Percentiles rank a stretch among this genome's conserved stretches.
phyloP scores from a whole-genome alignment of 1,284 basidiomycete genomes.

The Apiotrichum sp. region DNA sequence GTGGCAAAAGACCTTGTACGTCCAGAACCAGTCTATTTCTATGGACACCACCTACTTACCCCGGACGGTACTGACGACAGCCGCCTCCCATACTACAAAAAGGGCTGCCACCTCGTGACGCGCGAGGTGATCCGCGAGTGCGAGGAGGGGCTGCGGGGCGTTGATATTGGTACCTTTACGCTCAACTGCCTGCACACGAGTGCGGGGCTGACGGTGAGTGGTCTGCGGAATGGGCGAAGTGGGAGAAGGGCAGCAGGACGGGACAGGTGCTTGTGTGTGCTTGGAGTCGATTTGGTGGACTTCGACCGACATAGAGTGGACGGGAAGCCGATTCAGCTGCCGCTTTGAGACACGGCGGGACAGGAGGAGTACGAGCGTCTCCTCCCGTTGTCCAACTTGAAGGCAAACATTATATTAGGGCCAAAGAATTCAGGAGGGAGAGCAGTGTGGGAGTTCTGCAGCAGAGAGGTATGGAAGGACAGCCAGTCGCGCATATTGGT shows the following conservation, averaged over 20 bases:
- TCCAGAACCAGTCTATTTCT: background rate
- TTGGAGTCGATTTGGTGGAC: no score
- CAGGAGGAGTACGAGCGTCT: no score
- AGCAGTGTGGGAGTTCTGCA: no score
- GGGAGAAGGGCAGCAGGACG: no score
- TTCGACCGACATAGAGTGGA: no score
- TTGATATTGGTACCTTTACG: conserved; percentile 55
- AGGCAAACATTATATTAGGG: conserved; percentile 50
- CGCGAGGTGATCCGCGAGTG: conserved; percentile 68
- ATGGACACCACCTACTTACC: no score
- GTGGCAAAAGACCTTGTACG: conserved; percentile 81
- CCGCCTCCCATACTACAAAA: conserved; percentile 43
- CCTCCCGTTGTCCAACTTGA: no score
- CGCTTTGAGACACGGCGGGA: no score
- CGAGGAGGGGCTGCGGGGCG: conserved; percentile 62
- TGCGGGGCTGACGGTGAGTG: conserved; percentile 79
- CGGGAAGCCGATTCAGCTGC: no score
- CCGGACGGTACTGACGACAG: conserved; percentile 16
- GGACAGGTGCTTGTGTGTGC: no score
- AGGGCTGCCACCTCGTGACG: conserved; percentile 76
- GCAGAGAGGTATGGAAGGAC: no score
- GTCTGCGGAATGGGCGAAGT: background rate
- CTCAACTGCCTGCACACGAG: conserved; percentile 77
- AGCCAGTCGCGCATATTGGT: no score
- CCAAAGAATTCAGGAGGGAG: conserved; percentile 35